Evolutionary conservation across 176 grass and related monocot genomes (phyloP).

Genomic region (Juncus effusus): DNA sequence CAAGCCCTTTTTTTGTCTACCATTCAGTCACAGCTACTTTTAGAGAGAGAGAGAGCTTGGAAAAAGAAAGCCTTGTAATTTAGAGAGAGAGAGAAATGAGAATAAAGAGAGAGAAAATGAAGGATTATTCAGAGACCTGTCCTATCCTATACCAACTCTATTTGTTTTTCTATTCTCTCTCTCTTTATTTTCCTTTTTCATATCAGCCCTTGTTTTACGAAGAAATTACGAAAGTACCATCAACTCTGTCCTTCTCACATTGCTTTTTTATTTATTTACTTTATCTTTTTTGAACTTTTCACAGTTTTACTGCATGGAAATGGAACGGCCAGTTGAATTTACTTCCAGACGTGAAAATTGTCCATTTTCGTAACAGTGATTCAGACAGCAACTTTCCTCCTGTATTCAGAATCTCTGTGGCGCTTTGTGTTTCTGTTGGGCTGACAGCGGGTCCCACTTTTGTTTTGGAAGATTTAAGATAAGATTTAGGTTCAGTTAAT

Average conservation of each 20-base stretch:
- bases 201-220: constrained; percentile 5
- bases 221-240: constrained; percentile 20
- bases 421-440: neutral
- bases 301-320: constrained; percentile 13
- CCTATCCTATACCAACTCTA: constrained; percentile 57
- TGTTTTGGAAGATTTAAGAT: no score
- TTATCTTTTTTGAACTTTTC: neutral
- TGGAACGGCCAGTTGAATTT: neutral
- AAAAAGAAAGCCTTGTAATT: constrained; percentile 11
- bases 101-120: constrained; percentile 2
- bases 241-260: neutral
- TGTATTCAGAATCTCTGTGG: neutral
- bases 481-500: no score
- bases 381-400: neutral
- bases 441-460: no score
- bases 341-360: constrained; percentile 5
- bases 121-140: constrained; percentile 41
- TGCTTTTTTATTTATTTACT: neutral
- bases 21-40: constrained; percentile 62
- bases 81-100: constrained; percentile 6
- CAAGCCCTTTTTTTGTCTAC: constrained; percentile 46
- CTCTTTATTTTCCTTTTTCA: constrained; percentile 5
- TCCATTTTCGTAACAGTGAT: constrained; percentile 2
- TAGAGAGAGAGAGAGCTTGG: constrained; percentile 36
- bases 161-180: constrained; percentile 23